Conservation (phyloP, 108 stramenopile species). For the Craspedostauros australis region DNA sequence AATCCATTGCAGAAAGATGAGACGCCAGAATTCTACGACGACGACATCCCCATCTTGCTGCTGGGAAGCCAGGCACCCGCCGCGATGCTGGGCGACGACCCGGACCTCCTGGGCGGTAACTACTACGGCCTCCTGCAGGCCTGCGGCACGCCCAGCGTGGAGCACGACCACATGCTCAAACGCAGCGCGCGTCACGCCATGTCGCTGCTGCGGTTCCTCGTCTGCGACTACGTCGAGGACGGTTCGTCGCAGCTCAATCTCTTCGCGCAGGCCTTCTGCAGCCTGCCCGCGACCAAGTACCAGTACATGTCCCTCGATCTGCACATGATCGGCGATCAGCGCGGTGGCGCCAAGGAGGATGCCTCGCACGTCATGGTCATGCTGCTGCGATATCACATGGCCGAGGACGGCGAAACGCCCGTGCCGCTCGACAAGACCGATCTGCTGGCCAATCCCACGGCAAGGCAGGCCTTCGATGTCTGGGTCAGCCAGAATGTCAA, state of each 20-base stretch:
- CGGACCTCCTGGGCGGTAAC: conserved; percentile 30
- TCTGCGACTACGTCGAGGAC: conserved; percentile 61
- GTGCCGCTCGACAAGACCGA: conserved; percentile 49
- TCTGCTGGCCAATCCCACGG: conserved; percentile 36
- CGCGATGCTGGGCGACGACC: conserved; percentile 53
- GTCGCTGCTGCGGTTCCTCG: conserved; percentile 57
- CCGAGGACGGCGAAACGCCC: conserved; percentile 57
- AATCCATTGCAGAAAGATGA: conserved; percentile 8
- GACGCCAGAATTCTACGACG: conserved; percentile 85
- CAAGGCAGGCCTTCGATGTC: conserved; percentile 60
- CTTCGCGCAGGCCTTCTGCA: conserved; percentile 61
- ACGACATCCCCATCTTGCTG: conserved; percentile 69
- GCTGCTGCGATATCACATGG: conserved; percentile 57
- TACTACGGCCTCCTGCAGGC: conserved; percentile 68
- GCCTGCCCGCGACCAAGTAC: conserved; percentile 47
- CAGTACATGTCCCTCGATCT: conserved; percentile 51
- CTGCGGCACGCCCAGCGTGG: conserved; percentile 57
- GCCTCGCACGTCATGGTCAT: conserved; percentile 68
- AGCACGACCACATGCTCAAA: conserved; percentile 67
- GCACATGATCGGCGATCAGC: conserved; percentile 49
- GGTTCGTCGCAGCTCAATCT: conserved; percentile 36
- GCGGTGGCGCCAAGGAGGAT: conserved; percentile 74
- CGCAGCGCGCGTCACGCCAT: conserved; percentile 71
- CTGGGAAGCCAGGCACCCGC: conserved; percentile 64
- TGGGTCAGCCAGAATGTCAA: conserved; percentile 50